Evolutionary conservation across 108 stramenopile species (phyloP).

Genomic region (Licmophora abbreviata): DNA sequence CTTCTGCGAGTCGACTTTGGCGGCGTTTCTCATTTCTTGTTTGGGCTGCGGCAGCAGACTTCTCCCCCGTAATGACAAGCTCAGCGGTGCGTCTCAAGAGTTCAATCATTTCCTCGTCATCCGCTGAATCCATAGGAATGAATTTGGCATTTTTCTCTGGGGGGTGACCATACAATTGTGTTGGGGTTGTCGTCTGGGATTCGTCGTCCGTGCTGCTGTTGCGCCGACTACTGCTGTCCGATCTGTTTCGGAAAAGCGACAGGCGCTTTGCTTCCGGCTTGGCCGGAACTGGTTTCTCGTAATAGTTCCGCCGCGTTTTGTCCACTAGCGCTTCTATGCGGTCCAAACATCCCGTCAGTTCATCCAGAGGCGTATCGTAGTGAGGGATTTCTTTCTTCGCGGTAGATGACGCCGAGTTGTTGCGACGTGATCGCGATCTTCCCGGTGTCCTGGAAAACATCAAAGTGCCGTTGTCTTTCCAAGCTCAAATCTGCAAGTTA

Average conservation of each 20-base stretch:
- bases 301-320: conserved; percentile 9
- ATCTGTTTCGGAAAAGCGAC: neutral
- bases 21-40: conserved; percentile 11
- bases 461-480: no score
- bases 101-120: conserved; percentile 54
- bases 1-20: conserved; percentile 3
- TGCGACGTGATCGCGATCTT: no score
- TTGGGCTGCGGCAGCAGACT: conserved; percentile 14
- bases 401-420: no score
- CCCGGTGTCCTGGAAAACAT: no score
- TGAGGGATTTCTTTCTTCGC: neutral
- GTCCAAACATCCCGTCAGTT: conserved; percentile 28
- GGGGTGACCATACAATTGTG: neutral
- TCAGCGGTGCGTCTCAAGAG: conserved; percentile 64
- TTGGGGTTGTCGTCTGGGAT: neutral
- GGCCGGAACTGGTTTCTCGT: conserved; percentile 6
- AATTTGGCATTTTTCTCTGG: conserved; percentile 9
- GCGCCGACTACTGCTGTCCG: neutral
- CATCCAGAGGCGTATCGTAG: conserved; percentile 23
- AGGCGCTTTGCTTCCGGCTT: neutral
- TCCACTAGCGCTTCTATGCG: conserved; percentile 28
- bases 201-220: conserved; percentile 2
- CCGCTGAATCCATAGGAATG: conserved; percentile 19
- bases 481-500: no score
- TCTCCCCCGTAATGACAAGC: conserved; percentile 64